Evolutionary conservation across 345 rosid genomes (phyloP).

Genomic region (Sonneratia alba): DNA sequence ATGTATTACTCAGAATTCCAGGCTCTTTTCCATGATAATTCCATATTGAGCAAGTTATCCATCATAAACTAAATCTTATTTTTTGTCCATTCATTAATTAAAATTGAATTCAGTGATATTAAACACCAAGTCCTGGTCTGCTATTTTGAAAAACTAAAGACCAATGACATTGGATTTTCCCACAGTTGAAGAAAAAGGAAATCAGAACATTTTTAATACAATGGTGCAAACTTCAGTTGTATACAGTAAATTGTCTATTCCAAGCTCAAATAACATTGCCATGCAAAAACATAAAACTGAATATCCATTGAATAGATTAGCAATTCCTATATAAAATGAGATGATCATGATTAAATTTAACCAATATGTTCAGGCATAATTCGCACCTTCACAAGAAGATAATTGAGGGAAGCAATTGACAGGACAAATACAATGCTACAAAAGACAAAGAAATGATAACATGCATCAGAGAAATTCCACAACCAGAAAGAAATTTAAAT

Average conservation of each 20-base stretch:
- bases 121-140: background rate
- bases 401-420: constrained; percentile 54
- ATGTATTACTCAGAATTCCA: background rate
- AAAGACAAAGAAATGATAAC: constrained; percentile 1
- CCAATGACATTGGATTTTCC: background rate
- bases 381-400: constrained; percentile 64
- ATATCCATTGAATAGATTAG: background rate
- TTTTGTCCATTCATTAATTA: background rate
- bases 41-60: background rate
- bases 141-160: background rate
- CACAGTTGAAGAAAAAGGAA: background rate
- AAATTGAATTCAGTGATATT: background rate
- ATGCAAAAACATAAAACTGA: background rate
- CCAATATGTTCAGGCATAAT: background rate
- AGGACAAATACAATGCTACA: constrained; percentile 54
- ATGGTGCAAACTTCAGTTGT: background rate
- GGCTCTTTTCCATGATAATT: background rate
- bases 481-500: background rate
- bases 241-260: background rate
- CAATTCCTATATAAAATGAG: background rate
- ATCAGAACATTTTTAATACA: background rate
- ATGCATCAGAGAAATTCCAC: constrained; percentile 1
- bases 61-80: background rate
- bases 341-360: background rate
- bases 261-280: background rate